These are phyloP conservation scores for Lipomyces sp. DNA, from an alignment of 805 yeast species.

Conservation along the genomic window DNA sequence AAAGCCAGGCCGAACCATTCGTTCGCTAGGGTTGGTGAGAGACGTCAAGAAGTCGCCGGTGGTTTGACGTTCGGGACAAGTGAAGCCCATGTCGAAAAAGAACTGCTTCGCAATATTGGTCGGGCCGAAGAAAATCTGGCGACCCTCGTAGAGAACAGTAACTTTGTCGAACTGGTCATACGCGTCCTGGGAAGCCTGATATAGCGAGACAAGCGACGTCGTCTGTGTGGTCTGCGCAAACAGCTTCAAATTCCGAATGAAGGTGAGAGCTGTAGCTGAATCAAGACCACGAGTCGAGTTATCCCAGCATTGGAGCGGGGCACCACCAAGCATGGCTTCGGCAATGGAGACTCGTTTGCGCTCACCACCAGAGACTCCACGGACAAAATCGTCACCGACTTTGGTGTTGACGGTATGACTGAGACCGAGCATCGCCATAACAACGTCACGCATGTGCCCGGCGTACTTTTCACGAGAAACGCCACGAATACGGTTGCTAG, in stretches of 20 bases:
- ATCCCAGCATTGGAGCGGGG: conserved; percentile 64
- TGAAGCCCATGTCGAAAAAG: conserved; percentile 60
- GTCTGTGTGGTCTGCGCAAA: conserved; percentile 56
- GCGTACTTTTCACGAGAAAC: conserved; percentile 57
- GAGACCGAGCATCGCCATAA: conserved; percentile 54
- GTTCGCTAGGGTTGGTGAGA: conserved; percentile 56
- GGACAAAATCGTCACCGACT: conserved; percentile 54
- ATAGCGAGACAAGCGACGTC: conserved; percentile 67
- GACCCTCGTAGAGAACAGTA: conserved; percentile 59
- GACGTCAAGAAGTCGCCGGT: conserved; percentile 47
- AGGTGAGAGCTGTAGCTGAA: conserved; percentile 71
- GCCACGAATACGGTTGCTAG: conserved; percentile 59
- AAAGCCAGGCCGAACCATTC: conserved; percentile 51
- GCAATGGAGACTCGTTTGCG: conserved; percentile 61
- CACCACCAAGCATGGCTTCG: conserved; percentile 54
- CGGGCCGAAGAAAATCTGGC: conserved; percentile 60
- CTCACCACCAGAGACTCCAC: conserved; percentile 67
- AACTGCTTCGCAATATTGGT: conserved; percentile 54
- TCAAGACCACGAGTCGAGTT: conserved; percentile 75
- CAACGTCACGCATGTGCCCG: conserved; percentile 55
- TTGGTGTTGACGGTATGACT: conserved; percentile 51
- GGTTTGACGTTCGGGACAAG: conserved; percentile 61
- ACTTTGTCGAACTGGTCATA: conserved; percentile 62
- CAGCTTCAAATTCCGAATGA: conserved; percentile 61
- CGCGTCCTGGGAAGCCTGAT: conserved; percentile 62